Evolutionary conservation across 2,329 filamentous ascomycete genomes (phyloP).

Genomic region (Ilyonectria mors-panacis): DNA sequence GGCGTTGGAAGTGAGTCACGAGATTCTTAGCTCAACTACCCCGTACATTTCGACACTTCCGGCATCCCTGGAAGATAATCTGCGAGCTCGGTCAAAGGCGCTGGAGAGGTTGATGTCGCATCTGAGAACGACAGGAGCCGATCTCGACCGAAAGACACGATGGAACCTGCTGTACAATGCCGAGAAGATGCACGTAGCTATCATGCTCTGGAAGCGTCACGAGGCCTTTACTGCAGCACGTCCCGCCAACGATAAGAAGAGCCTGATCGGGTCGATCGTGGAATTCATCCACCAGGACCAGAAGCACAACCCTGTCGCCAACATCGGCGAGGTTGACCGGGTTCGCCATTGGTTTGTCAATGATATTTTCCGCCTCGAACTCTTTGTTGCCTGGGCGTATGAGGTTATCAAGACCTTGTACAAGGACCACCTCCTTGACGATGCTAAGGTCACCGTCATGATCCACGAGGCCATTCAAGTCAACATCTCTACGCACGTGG

Average conservation of each 20-base stretch:
- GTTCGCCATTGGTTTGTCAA: conserved; percentile 91
- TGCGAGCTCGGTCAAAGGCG: conserved; percentile 80
- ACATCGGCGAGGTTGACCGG: conserved; percentile 80
- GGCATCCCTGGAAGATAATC: conserved; percentile 85
- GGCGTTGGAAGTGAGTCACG: conserved; percentile 82
- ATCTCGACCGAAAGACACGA: conserved; percentile 76
- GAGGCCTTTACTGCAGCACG: conserved; percentile 76
- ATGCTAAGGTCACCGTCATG: conserved; percentile 67
- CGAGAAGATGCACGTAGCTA: conserved; percentile 88
- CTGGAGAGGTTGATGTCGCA: conserved; percentile 82
- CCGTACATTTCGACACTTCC: conserved; percentile 80
- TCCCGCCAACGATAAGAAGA: conserved; percentile 74
- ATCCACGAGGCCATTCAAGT: conserved; percentile 78
- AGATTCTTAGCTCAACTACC: conserved; percentile 85
- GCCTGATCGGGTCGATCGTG: conserved; percentile 81
- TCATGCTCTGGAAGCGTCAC: conserved; percentile 84
- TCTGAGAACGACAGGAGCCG: conserved; percentile 75
- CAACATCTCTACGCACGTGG: conserved; percentile 69
- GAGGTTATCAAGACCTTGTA: conserved; percentile 82
- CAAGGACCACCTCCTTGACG: conserved; percentile 71
- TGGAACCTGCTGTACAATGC: conserved; percentile 92
- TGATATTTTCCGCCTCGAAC: conserved; percentile 79
- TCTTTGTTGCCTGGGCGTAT: conserved; percentile 84
- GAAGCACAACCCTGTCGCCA: conserved; percentile 76
- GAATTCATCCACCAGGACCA: conserved; percentile 83